These are phyloP conservation scores for Epichloe sylvatica DNA, from an alignment of 2,329 filamentous ascomycete species.

Conservation along the genomic window DNA sequence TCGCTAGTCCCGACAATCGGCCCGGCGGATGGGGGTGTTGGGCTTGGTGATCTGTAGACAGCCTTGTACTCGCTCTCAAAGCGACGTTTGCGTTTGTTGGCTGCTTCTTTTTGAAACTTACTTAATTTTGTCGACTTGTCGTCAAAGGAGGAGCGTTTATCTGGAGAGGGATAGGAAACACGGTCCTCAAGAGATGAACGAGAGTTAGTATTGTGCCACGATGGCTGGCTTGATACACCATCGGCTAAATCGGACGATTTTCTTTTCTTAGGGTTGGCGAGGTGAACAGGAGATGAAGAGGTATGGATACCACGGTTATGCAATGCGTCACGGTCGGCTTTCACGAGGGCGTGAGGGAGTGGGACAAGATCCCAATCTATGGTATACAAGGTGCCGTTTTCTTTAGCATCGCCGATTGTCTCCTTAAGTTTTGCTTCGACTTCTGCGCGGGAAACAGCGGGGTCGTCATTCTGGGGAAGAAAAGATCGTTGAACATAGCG, in stretches of 20 bases:
- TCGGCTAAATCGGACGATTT: conserved; percentile 57
- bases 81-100: conserved; percentile 79
- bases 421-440: conserved; percentile 76
- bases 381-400: conserved; percentile 53
- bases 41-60: conserved; percentile 40
- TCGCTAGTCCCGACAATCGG: conserved; percentile 80
- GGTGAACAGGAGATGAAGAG: conserved; percentile 12
- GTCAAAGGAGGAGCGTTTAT: conserved; percentile 27
- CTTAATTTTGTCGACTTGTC: conserved; percentile 44
- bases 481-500: conserved; percentile 85
- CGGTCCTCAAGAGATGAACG: conserved; percentile 54
- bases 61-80: conserved; percentile 58
- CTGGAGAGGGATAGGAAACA: conserved; percentile 44
- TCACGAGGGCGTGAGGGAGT: conserved; percentile 72
- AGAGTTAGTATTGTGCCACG: conserved; percentile 62
- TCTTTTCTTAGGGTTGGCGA: conserved; percentile 53
- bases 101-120: conserved; percentile 76
- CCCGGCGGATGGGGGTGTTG: conserved; percentile 41
- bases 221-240: conserved; percentile 42
- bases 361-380: conserved; percentile 76
- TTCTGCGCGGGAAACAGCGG: conserved; percentile 49
- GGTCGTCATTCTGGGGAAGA: conserved; percentile 53
- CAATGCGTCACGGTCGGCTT: conserved; percentile 48
- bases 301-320: conserved; percentile 22
- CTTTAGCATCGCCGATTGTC: conserved; percentile 71